Conservation (phyloP, 2,329 filamentous ascomycete genomes). For the Conoideocrella luteorostrata region DNA sequence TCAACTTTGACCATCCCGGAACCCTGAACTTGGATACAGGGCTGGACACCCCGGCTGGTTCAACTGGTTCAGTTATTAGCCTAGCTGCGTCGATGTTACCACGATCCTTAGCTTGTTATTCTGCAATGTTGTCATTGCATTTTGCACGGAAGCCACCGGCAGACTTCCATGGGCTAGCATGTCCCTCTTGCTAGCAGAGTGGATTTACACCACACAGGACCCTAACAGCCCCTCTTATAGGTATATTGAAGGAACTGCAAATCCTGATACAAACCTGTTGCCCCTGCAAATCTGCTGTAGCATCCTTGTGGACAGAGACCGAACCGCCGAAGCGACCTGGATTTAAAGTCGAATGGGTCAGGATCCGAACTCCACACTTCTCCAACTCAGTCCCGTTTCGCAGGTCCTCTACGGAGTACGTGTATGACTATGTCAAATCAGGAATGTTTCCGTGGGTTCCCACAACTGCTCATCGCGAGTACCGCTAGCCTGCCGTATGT, state of each 20-base stretch:
- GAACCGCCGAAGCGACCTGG: background rate
- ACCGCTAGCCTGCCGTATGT: no score
- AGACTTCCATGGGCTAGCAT: no score
- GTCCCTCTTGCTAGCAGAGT: no score
- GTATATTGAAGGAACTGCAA: no score
- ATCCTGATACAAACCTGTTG: background rate
- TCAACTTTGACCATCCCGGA: conserved; percentile 1
- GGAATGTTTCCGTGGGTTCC: background rate
- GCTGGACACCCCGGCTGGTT: background rate
- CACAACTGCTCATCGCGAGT: background rate
- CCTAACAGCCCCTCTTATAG: no score
- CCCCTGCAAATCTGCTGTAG: background rate
- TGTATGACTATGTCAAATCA: conserved; percentile 5
- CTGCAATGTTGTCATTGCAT: background rate
- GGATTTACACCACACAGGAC: no score
- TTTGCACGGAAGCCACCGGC: no score
- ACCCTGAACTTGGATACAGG: conserved; percentile 1
- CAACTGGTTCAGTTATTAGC: background rate
- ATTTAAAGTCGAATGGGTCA: conserved; percentile 4
- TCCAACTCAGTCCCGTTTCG: conserved; percentile 4
- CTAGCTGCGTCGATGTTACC: background rate
- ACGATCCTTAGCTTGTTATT: background rate
- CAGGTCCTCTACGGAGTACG: background rate
- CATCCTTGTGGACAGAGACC: background rate
- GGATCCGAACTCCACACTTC: conserved; percentile 7